phyloP scores from a whole-genome alignment of 257 asterid genomes.

The Solanum clarkiae region DNA sequence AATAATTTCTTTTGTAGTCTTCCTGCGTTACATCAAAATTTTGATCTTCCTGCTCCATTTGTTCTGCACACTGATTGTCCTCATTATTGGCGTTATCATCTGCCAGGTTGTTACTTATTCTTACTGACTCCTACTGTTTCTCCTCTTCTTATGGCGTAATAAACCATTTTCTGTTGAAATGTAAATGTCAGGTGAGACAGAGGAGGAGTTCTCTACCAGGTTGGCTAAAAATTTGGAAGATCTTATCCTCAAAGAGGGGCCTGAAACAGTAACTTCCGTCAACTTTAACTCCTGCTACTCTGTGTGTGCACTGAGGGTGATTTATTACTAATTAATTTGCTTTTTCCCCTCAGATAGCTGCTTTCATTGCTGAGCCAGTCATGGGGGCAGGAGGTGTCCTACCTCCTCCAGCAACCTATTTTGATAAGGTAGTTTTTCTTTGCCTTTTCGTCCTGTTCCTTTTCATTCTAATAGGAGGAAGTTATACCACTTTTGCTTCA shows the following conservation, averaged over 20 bases:
- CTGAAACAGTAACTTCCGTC: slow-evolving; percentile 67
- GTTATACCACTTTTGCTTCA: neutral
- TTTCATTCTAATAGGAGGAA: neutral
- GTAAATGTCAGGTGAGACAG: slow-evolving; percentile 57
- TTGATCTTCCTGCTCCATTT: slow-evolving; percentile 87
- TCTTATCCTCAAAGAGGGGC: slow-evolving; percentile 87
- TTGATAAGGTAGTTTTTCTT: slow-evolving; percentile 53
- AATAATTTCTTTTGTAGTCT: slow-evolving; percentile 27
- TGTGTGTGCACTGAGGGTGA: neutral
- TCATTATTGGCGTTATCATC: slow-evolving; percentile 95
- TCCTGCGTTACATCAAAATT: slow-evolving; percentile 80
- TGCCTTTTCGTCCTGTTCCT: neutral
- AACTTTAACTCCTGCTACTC: neutral
- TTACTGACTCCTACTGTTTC: neutral
- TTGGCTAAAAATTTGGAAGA: slow-evolving; percentile 83
- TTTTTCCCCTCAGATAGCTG: slow-evolving; percentile 57
- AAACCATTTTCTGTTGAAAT: neutral
- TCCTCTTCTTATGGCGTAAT: neutral
- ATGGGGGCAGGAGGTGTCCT: slow-evolving; percentile 99
- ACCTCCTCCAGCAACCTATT: slow-evolving; percentile 87
- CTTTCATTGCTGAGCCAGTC: slow-evolving; percentile 94
- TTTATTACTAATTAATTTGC: neutral
- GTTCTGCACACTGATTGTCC: slow-evolving; percentile 94
- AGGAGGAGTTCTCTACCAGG: slow-evolving; percentile 90
- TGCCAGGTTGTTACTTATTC: slow-evolving; percentile 48